Evolutionary conservation across 345 rosid species (phyloP).

Genomic region (Euphorbia lathyris): DNA sequence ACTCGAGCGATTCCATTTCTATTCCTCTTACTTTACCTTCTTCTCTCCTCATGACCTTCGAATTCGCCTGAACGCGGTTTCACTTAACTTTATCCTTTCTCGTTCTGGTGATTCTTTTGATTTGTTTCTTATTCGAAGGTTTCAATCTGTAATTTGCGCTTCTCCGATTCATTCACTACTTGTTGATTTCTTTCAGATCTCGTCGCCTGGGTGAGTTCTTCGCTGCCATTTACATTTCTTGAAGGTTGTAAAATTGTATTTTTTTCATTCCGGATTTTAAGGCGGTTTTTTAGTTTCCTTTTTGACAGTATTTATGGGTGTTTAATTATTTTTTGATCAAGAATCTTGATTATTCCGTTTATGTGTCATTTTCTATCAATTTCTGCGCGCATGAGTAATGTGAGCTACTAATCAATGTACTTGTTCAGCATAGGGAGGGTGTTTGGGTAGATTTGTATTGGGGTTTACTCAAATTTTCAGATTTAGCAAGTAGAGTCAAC

Average conservation of each 20-base stretch:
- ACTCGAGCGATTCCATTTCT: constrained; percentile 22
- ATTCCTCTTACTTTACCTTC: neutral
- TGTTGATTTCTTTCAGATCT: constrained; percentile 30
- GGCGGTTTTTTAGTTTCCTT: neutral
- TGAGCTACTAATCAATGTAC: neutral
- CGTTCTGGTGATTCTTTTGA: neutral
- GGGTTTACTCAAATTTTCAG: neutral
- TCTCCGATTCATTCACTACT: neutral
- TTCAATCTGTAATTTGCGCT: neutral
- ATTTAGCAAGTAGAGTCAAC: neutral
- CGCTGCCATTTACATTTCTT: neutral
- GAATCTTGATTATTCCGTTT: neutral
- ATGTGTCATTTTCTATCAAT: neutral
- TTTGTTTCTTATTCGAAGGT: neutral
- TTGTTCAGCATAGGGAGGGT: neutral
- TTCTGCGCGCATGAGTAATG: neutral
- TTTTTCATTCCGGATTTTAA: neutral
- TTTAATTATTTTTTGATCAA: neutral
- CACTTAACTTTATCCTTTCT: neutral
- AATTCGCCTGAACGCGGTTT: neutral
- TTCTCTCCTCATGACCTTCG: neutral
- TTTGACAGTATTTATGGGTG: neutral
- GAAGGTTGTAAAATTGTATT: neutral
- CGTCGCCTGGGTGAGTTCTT: constrained; percentile 34
- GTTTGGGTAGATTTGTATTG: neutral